These are phyloP conservation scores for Terfezia claveryi DNA, from an alignment of 495 filamentous ascomycete species.

Conservation along the genomic window DNA sequence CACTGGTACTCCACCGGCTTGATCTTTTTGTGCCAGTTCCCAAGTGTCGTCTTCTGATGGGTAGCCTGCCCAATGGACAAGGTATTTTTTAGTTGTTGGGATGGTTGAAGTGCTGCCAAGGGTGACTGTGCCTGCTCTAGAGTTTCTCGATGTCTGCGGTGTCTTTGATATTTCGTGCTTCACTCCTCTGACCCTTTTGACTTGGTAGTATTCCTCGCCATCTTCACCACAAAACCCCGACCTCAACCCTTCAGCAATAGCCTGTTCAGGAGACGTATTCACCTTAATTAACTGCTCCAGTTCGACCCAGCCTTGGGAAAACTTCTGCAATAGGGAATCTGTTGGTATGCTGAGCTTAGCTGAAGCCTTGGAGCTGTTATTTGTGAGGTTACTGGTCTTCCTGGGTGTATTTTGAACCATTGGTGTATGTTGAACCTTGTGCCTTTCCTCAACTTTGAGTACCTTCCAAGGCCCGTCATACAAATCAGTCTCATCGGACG, in stretches of 20 bases:
- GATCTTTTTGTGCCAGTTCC: conserved; percentile 1
- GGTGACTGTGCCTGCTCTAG: background rate
- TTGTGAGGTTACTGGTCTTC: too few species aligned
- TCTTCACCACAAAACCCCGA: background rate
- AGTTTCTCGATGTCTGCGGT: background rate
- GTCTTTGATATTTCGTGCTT: background rate
- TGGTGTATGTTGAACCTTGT: background rate
- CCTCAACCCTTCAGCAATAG: background rate
- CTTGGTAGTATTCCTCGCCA: background rate
- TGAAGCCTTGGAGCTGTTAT: too few species aligned
- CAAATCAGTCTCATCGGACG: conserved; percentile 5
- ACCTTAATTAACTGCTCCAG: background rate
- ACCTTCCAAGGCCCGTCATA: conserved; percentile 13
- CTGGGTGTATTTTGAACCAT: background rate
- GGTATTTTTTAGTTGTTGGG: background rate
- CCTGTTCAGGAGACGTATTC: background rate
- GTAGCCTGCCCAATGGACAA: conserved; percentile 12
- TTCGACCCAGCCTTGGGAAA: background rate
- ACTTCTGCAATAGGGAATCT: background rate
- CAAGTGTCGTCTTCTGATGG: conserved; percentile 15
- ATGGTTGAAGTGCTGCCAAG: background rate
- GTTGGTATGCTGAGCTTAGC: background rate
- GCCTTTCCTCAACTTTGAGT: background rate
- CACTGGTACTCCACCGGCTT: background rate
- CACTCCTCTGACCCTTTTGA: background rate